A percentile compares a stretch with the other conserved stretches of the same genome.
These are phyloP conservation scores for Metroxylon sagu DNA, from an alignment of 176 grass and related monocot species.

Conservation along the genomic window DNA sequence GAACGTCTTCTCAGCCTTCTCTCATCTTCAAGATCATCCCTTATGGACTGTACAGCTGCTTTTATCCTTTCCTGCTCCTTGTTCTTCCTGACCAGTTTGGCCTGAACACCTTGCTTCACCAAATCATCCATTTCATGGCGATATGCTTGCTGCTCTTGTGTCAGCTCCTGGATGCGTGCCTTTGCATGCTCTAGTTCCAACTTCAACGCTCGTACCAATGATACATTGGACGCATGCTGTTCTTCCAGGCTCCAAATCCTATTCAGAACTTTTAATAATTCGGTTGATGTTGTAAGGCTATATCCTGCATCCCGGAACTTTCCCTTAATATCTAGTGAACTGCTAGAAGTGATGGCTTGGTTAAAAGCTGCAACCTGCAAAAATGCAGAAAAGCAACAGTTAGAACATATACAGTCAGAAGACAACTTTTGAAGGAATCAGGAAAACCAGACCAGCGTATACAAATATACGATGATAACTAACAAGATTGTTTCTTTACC, in stretches of 20 bases:
- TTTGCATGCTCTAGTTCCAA: slow-evolving; percentile 60
- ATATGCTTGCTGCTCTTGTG: slow-evolving; percentile 46
- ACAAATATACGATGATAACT: too few species aligned
- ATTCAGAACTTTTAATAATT: slow-evolving; percentile 91
- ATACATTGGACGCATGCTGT: slow-evolving; percentile 69
- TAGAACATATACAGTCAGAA: slow-evolving; percentile 19
- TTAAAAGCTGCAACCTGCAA: slow-evolving; percentile 64
- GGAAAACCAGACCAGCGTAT: too few species aligned
- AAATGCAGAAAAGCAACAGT: slow-evolving; percentile 22
- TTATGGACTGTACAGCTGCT: slow-evolving; percentile 45
- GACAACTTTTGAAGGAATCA: not conserved
- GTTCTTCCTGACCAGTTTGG: slow-evolving; percentile 57
- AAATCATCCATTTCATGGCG: slow-evolving; percentile 62
- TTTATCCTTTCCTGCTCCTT: slow-evolving; percentile 77
- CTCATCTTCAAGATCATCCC: slow-evolving; percentile 80
- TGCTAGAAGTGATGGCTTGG: slow-evolving; percentile 39
- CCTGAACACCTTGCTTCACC: slow-evolving; percentile 48
- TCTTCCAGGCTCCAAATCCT: slow-evolving; percentile 97
- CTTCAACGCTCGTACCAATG: slow-evolving; percentile 62
- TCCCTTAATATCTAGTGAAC: slow-evolving; percentile 51
- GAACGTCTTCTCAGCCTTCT: slow-evolving; percentile 65
- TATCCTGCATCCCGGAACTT: slow-evolving; percentile 46
- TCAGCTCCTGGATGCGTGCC: slow-evolving; percentile 55
- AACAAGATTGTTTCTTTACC: too few species aligned
- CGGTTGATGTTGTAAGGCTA: slow-evolving; percentile 81